phyloP scores from a whole-genome alignment of 1,139 yeast genomes.

The Arxiozyma bovina region DNA sequence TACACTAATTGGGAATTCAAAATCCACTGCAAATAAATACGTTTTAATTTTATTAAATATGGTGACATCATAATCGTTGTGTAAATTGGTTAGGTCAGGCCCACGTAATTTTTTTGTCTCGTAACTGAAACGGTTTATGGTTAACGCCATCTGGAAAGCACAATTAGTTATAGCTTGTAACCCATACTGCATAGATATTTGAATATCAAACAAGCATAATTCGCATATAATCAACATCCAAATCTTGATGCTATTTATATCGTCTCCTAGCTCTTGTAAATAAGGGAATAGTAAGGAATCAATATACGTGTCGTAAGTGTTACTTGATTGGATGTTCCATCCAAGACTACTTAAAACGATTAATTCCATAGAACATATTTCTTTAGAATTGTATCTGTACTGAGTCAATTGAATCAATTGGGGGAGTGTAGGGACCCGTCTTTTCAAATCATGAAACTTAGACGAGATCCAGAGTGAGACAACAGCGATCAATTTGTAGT shows the following conservation, averaged over 20 bases:
- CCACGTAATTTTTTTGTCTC: background rate
- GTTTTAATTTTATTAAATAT: background rate
- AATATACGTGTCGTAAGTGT: slow-evolving; percentile 14
- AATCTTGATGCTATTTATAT: slow-evolving; percentile 13
- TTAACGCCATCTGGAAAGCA: slow-evolving; percentile 2
- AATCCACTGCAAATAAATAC: background rate
- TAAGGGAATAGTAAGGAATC: slow-evolving; percentile 10
- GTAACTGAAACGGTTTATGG: background rate
- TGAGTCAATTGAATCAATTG: slow-evolving; percentile 45
- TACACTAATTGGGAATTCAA: slow-evolving; percentile 12
- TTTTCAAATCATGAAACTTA: slow-evolving; percentile 61
- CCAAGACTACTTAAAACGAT: slow-evolving; percentile 41
- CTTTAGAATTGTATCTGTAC: slow-evolving; percentile 48
- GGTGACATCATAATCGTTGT: background rate
- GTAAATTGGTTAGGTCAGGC: background rate
- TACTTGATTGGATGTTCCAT: slow-evolving; percentile 13
- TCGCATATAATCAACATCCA: slow-evolving; percentile 21
- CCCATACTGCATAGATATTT: slow-evolving; percentile 7
- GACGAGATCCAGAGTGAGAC: slow-evolving; percentile 69
- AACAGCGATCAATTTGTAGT: slow-evolving; percentile 57
- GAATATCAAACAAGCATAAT: slow-evolving; percentile 9
- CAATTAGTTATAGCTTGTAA: background rate
- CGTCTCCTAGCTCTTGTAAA: background rate
- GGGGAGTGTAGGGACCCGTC: slow-evolving; percentile 51
- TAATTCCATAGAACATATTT: slow-evolving; percentile 61